phyloP scores from a whole-genome alignment of 768 basidiomycete genomes.

The Suillus variegatus region DNA sequence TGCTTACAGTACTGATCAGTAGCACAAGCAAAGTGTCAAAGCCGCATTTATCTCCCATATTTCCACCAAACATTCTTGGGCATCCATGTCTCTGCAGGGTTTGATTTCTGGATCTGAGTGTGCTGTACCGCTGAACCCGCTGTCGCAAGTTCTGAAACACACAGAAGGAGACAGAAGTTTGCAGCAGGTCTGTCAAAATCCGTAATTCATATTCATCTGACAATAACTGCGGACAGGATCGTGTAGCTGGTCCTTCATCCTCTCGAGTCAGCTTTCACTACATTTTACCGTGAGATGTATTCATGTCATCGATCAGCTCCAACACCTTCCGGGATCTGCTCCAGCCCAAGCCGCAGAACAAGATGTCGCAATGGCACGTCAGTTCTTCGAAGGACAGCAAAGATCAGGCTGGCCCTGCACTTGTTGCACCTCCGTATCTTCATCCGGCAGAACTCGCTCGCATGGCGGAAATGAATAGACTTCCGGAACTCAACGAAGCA shows the following conservation, averaged over 20 bases:
- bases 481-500: constrained; percentile 45
- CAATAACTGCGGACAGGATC: constrained; percentile 52
- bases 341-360: constrained; percentile 53
- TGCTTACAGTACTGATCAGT: neutral
- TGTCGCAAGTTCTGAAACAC: constrained; percentile 88
- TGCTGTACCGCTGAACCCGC: constrained; percentile 78
- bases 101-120: constrained; percentile 91
- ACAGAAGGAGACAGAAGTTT: constrained; percentile 86
- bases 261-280: constrained; percentile 50
- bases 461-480: constrained; percentile 23
- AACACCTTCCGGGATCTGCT: constrained; percentile 68
- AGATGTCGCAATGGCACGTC: constrained; percentile 73
- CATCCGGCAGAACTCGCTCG: constrained; percentile 34
- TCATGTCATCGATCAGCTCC: constrained; percentile 49
- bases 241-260: constrained; percentile 71
- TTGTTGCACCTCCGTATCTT: constrained; percentile 33
- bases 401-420: constrained; percentile 35
- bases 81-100: constrained; percentile 72
- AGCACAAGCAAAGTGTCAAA: neutral
- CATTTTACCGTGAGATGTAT: neutral
- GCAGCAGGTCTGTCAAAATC: constrained; percentile 62
- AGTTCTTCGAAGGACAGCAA: constrained; percentile 66
- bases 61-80: constrained; percentile 5
- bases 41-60: neutral
- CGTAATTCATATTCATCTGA: neutral